Base-by-base conservation (phyloP, 768 basidiomycete genomes). In the Tylopilus rubrobrunneus region DNA sequence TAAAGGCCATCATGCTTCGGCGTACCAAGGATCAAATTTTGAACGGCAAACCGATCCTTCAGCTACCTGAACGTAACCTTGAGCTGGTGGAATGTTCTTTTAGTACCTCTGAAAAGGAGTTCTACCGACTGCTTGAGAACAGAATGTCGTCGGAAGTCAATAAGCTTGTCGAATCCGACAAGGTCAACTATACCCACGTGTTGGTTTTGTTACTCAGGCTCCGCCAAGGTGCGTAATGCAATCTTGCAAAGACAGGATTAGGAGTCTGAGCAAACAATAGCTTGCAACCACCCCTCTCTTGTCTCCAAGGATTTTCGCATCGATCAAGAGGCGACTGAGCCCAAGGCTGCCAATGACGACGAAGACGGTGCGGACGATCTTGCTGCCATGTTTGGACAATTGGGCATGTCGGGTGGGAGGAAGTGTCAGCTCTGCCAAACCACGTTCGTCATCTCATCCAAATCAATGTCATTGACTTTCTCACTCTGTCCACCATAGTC, bases 281-380 rank as follows among this genome's bases (percentile, higher is more conserved):
- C 94, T 0, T 98, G 94, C 67, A 89, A 92, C 61, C 95, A 97
- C 63, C 93, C 94, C 0, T 76, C 81, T 0, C 79, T 97, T 10
- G 85, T 96, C 14, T 81, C 85, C 4, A 84, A 87, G 56, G 87
- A 89, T 67, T 86, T 86, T 71, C 77, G 76, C 67, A 70, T 75
- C 14, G 93, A 95, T 64, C 71, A 77, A 21, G 91, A 90, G 45
- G 93, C 89, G 0, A 74, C 94, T 7, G 87, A 91, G 9, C 79
- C 87, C 7, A 82, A 78, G 52, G 67, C 77, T 5, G 73, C 77
- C 23, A 77, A 80, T 61, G 73, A 74, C 7, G 79, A 77, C 10
- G 78, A 80, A 29, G 73, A 77, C 2, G 84, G 83, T 19, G 77
- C 80, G 10, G 90, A 92, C 58, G 89, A 88, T 43, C 84, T 97